phyloP scores from a whole-genome alignment of 1,139 yeast species.

The Candida mesenterica region DNA sequence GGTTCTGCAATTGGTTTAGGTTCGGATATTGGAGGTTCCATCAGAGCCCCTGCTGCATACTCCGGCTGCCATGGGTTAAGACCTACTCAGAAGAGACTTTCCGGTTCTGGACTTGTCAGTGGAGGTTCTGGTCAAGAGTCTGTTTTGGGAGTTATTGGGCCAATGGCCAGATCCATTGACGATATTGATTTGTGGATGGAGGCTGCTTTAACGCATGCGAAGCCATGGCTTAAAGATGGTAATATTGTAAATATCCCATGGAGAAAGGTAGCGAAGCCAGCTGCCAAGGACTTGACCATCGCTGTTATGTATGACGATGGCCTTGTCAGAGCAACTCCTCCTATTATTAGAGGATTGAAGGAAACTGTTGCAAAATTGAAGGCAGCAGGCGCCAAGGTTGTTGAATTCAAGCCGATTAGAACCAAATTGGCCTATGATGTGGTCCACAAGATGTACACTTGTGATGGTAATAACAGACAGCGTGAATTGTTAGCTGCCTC shows the following conservation, averaged over 20 bases:
- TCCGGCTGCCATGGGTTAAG: constrained; percentile 67
- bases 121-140: constrained; percentile 60
- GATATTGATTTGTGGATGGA: constrained; percentile 67
- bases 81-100: constrained; percentile 64
- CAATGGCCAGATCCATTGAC: constrained; percentile 57
- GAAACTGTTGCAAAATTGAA: constrained; percentile 16
- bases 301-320: constrained; percentile 44
- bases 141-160: constrained; percentile 61
- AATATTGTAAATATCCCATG: constrained; percentile 58
- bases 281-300: constrained; percentile 25
- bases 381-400: constrained; percentile 19
- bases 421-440: constrained; percentile 51
- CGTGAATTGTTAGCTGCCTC: constrained; percentile 50
- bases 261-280: constrained; percentile 49
- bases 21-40: constrained; percentile 78
- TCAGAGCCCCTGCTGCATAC: constrained; percentile 74
- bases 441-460: constrained; percentile 47
- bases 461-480: constrained; percentile 63
- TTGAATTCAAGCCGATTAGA: constrained; percentile 50
- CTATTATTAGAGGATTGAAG: constrained; percentile 39
- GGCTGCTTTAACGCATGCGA: constrained; percentile 54
- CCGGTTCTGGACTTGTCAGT: constrained; percentile 50
- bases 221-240: constrained; percentile 70
- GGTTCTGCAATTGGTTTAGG: constrained; percentile 71
- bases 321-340: constrained; percentile 49